Conservation (phyloP, 2,329 filamentous ascomycete species). For the Hypoxylon sp. region DNA sequence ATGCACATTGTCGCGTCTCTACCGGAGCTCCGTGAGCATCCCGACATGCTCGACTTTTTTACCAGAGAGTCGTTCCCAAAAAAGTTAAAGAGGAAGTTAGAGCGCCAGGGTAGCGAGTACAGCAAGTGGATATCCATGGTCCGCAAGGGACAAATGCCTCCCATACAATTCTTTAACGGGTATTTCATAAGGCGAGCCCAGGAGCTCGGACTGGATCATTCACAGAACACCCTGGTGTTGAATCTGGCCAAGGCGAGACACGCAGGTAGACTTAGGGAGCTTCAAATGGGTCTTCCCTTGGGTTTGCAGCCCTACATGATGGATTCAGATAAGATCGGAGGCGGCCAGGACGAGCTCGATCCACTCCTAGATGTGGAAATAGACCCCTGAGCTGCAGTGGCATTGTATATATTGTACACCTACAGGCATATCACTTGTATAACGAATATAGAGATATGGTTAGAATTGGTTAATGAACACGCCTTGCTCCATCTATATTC, state of each 20-base stretch:
- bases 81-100: conserved; percentile 68
- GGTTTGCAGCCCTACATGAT: conserved; percentile 48
- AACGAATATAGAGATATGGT: conserved; percentile 27
- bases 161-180: conserved; percentile 89
- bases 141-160: conserved; percentile 73
- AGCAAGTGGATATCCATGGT: conserved; percentile 80
- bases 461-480: neutral
- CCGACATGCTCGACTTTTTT: conserved; percentile 69
- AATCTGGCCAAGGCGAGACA: conserved; percentile 81
- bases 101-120: conserved; percentile 68
- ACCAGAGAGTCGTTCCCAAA: conserved; percentile 74
- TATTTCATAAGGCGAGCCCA: conserved; percentile 84
- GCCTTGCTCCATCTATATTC: too few relatives aligned
- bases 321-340: conserved; percentile 49
- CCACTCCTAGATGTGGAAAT: conserved; percentile 29
- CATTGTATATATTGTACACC: conserved; percentile 37
- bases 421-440: conserved; percentile 27
- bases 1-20: conserved; percentile 78
- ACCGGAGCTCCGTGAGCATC: conserved; percentile 78
- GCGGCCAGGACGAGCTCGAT: conserved; percentile 32
- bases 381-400: conserved; percentile 12
- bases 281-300: conserved; percentile 48
- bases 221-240: conserved; percentile 80
- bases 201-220: conserved; percentile 79
- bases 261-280: conserved; percentile 53